Base-by-base conservation (phyloP, 257 asterid genomes). In the Voacanga thouarsii region DNA sequence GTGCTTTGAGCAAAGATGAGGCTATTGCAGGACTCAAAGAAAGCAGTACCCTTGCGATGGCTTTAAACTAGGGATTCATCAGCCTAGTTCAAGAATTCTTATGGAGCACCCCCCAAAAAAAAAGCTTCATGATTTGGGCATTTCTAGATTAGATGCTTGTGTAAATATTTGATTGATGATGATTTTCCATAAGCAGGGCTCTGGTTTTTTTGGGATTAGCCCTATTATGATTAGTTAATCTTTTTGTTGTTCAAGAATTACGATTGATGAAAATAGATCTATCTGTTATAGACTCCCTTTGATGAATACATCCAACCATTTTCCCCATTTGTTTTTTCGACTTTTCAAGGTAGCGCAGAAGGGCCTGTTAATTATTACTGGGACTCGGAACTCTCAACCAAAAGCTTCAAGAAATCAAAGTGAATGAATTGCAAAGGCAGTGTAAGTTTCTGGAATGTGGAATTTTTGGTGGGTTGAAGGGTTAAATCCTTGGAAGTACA, bases 11-110 rank as follows among this genome's bases (percentile, higher is more conserved):
- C 87, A 83, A 76, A 57, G 89, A 77, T 71, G 84, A 77, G 33
- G 77, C 53, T 0, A 84, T 82, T 78, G 57, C 84, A 50, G 88
- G 75, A 65, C 6, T 59, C 14, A 77, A 72, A 43, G 90, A 82
- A 79, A 87, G 81, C 60, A 78, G 78, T 82, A 88, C 92, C 39
- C 74, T 88, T 86, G 84, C 80, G 71, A 79, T 88, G 84, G 97
- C 76, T 74, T 43, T 75, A 45, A 68, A 55, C 63, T 53, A 19
- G n/a, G 65, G 43, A 55, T 30, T 57, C 75, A 33, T 16, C 26
- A 39, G 0, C 89, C 12, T 87, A 78, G 83, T 43, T 75, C 72
- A 33, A 24, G 77, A 23, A 75, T 80, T 83, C 56, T 44, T 79
- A 14, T 60, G 81, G 79, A 51, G 65, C 37, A n/a, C n/a, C n/a